Evolutionary conservation across 1,139 yeast genomes (phyloP).

Genomic region (Suhomyces guaymorum): DNA sequence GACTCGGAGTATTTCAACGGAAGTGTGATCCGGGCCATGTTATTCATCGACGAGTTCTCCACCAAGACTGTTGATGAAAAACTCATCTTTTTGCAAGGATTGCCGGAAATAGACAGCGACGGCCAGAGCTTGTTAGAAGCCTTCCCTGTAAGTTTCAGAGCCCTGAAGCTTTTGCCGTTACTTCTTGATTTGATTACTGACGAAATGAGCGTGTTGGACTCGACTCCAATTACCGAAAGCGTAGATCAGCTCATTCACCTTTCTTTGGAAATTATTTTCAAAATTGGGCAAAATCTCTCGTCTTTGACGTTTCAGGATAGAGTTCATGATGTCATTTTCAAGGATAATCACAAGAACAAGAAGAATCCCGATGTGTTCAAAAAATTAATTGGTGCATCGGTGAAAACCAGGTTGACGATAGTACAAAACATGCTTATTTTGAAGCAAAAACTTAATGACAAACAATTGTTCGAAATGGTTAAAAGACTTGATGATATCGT

Average conservation of each 20-base stretch:
- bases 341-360: constrained; percentile 32
- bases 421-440: constrained; percentile 58
- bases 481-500: constrained; percentile 32
- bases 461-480: constrained; percentile 40
- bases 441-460: constrained; percentile 52
- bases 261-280: constrained; percentile 57
- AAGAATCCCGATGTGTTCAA: constrained; percentile 38
- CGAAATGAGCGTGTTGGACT: constrained; percentile 32
- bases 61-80: constrained; percentile 73
- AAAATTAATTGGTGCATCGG: constrained; percentile 41
- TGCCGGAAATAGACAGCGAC: constrained; percentile 35
- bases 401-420: constrained; percentile 41
- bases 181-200: constrained; percentile 48
- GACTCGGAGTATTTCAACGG: constrained; percentile 69
- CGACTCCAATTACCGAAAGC: constrained; percentile 15
- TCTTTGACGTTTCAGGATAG: constrained; percentile 76
- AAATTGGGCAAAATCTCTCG: constrained; percentile 69
- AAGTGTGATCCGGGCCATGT: constrained; percentile 77
- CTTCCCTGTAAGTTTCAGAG: constrained; percentile 69
- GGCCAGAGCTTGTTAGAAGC: constrained; percentile 50
- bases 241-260: constrained; percentile 48
- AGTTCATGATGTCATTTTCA: constrained; percentile 44
- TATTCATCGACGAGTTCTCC: constrained; percentile 80
- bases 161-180: constrained; percentile 75
- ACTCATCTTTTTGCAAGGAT: constrained; percentile 64